Evolutionary conservation across 495 filamentous ascomycete genomes (phyloP).

Genomic region (Hypomontagnella submonticulosa): DNA sequence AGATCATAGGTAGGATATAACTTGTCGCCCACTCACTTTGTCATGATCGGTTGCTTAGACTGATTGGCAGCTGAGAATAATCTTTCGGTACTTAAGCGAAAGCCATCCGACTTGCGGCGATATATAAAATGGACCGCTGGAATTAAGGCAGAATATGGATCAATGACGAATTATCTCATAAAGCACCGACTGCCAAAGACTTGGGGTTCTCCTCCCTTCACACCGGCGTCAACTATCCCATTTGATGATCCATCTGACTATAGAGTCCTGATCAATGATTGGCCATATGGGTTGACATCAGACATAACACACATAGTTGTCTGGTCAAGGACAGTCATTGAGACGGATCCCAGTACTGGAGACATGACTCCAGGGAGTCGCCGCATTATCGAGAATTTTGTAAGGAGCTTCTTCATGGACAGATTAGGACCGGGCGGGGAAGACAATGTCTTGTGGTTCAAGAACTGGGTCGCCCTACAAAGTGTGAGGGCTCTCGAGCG

Average conservation of each 20-base stretch:
- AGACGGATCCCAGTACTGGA: constrained; percentile 67
- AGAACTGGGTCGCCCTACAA: constrained; percentile 91
- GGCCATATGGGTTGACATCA: constrained; percentile 82
- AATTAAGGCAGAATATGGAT: constrained; percentile 77
- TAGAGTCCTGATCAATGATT: constrained; percentile 85
- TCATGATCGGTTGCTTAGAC: constrained; percentile 23
- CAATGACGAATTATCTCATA: constrained; percentile 80
- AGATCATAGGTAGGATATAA: constrained; percentile 70
- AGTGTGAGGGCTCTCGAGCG: constrained; percentile 84
- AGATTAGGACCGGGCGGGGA: constrained; percentile 61
- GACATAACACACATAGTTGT: constrained; percentile 79
- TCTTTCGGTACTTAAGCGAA: constrained; percentile 79
- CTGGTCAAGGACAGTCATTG: constrained; percentile 69
- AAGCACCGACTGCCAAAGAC: constrained; percentile 69
- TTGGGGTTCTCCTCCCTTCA: constrained; percentile 72
- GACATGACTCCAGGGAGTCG: constrained; percentile 78
- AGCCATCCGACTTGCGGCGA: constrained; percentile 82
- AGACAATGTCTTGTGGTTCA: constrained; percentile 85
- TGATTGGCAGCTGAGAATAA: constrained; percentile 62
- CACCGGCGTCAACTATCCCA: constrained; percentile 63
- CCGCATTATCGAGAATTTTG: constrained; percentile 70
- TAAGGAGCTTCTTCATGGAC: constrained; percentile 72
- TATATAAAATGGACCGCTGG: constrained; percentile 83
- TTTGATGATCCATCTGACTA: constrained; percentile 78
- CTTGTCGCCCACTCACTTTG: neutral